Evolutionary conservation across 2,329 filamentous ascomycete genomes (phyloP), one percentile per base, ranked within the genome.

Genomic region (Fusarium papillatum): DNA sequence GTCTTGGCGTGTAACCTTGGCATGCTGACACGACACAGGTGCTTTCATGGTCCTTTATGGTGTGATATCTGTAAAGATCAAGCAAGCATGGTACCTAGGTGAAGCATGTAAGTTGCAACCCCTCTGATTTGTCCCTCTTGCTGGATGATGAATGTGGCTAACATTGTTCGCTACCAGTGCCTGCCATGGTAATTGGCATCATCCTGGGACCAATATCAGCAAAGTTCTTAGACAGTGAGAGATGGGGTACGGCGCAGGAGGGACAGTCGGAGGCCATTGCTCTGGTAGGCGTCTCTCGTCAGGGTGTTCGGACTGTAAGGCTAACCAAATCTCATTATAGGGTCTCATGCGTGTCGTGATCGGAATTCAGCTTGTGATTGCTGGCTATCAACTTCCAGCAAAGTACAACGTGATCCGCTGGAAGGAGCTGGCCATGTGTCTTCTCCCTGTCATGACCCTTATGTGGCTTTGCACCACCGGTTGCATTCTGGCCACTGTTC

Each of bases 331-430:
- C 55, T 63, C 5, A 24, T n/a, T 19, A 29, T n/a, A 83, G 82
- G 87, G 87, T 22, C 77, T 92, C 24, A 87, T 86, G 70, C 86
- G 90, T 26, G 84, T 92, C 31, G 89, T 92, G 70, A 91, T 92
- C 69, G 89, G 90, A 17, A 85, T 92, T 13, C 90, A 92, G 76
- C 85, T 92, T 43, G 85, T 92, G 59, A 92, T 92, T 71, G 90
- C 89, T 6, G 91, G 90, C 46, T 92, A 89, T 75, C 89, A 92
- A 77, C 82, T 92, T 3, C 91, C 90, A 0, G 88, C 88, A 53
- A 88, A 86, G 78, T 92, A 92, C 79, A 82, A 87, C 57, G 82
- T 81, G 72, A 76, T 81, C 7, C 87, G 86, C 5, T 88, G 87
- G 82, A 88, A 87, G 69, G 89, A 90, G 71, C 86, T 92, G 82